phyloP scores from a whole-genome alignment of 768 basidiomycete species.

The Stropharia rugosoannulata region DNA sequence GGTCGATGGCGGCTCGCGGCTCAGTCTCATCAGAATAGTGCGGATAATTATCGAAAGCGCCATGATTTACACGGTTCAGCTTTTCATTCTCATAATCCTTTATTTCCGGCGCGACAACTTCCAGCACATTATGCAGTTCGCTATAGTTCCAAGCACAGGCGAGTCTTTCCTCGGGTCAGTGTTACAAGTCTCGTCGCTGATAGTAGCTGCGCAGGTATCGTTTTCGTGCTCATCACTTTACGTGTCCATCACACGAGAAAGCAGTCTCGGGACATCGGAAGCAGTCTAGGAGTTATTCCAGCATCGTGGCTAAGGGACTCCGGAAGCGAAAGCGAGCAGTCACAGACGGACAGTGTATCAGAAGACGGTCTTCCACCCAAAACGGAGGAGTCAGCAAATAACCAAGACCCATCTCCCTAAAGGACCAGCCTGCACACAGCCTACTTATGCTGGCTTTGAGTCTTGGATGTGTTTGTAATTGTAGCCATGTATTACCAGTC shows the following conservation, averaged over 20 bases:
- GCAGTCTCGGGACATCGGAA: conserved; percentile 3
- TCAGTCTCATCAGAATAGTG: conserved; percentile 13
- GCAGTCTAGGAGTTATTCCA: conserved; percentile 9
- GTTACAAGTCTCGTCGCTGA: background rate
- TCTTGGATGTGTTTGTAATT: too few species aligned
- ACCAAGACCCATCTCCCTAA: background rate
- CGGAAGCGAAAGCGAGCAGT: conserved; percentile 9
- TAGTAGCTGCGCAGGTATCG: conserved; percentile 11
- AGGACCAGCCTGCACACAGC: background rate
- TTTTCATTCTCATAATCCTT: conserved; percentile 21
- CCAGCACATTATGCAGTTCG: conserved; percentile 18
- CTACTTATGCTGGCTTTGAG: too few species aligned
- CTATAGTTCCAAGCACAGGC: conserved; percentile 24
- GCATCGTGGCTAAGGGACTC: conserved; percentile 11
- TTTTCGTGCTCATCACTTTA: conserved; percentile 21
- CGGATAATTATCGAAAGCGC: conserved; percentile 26
- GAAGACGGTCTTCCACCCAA: background rate
- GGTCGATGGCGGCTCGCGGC: conserved; percentile 8
- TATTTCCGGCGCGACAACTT: conserved; percentile 13
- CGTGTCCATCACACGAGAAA: conserved; percentile 15
- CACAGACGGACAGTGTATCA: conserved; percentile 3
- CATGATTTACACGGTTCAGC: conserved; percentile 21
- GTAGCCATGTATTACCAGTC: too few species aligned
- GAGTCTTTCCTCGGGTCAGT: background rate
- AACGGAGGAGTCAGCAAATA: background rate